Percentiles rank a stretch among this genome's conserved stretches.
Evolutionary conservation across 2,329 filamentous ascomycete species (phyloP).

Genomic region (Fusarium solani-melongenae): DNA sequence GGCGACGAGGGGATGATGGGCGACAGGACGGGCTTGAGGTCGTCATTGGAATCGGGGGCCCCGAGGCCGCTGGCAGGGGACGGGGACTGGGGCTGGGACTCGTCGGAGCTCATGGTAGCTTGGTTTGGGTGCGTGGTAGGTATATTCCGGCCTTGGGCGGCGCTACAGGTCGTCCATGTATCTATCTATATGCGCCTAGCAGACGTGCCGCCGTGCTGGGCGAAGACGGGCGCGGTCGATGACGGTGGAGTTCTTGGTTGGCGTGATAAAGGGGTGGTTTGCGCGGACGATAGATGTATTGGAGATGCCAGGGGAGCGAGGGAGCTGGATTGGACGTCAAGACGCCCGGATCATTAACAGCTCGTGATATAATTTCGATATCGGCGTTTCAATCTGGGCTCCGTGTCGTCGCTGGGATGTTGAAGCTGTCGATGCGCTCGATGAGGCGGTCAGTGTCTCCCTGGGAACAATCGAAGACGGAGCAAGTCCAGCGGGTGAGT

Average conservation of each 20-base stretch:
- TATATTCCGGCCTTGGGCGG: slow-evolving; percentile 21
- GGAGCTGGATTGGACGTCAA: slow-evolving; percentile 19
- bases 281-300: slow-evolving; percentile 9
- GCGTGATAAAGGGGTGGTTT: slow-evolving; percentile 17
- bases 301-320: background rate
- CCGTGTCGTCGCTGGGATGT: background rate
- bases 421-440: slow-evolving; percentile 5
- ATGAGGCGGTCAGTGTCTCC: slow-evolving; percentile 6
- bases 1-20: slow-evolving; percentile 47
- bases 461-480: background rate
- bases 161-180: slow-evolving; percentile 39
- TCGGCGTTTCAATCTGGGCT: background rate
- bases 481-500: background rate
- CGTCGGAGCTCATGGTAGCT: slow-evolving; percentile 46
- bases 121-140: background rate
- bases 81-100: slow-evolving; percentile 29
- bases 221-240: background rate
- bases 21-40: slow-evolving; percentile 46
- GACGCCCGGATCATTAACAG: slow-evolving; percentile 11
- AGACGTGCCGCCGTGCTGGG: slow-evolving; percentile 4
- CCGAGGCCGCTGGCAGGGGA: slow-evolving; percentile 29
- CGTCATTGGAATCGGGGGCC: slow-evolving; percentile 36
- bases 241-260: slow-evolving; percentile 4
- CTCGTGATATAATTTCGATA: background rate
- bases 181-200: slow-evolving; percentile 23